phyloP scores from a whole-genome alignment of 225 moss, liverwort and hornwort species.

The Anthoceros angustus region DNA sequence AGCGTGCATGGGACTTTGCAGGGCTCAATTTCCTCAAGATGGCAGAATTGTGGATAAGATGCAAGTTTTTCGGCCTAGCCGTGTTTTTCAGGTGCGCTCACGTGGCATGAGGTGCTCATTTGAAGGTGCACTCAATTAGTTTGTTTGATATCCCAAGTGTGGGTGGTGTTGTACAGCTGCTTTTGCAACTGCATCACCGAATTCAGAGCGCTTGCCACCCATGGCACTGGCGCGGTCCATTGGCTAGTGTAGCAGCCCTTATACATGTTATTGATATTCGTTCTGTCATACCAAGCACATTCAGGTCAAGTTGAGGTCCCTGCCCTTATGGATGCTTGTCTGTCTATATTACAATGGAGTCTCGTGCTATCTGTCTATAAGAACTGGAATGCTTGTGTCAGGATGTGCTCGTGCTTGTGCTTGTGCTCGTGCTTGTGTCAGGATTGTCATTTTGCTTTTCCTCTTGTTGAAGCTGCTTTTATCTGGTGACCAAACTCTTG shows the following conservation, averaged over 20 bases:
- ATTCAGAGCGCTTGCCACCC: conserved; percentile 51
- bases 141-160: not conserved
- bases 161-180: conserved; percentile 30
- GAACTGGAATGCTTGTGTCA: too few relatives aligned
- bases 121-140: not conserved
- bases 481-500: not conserved
- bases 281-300: conserved; percentile 61
- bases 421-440: too few relatives aligned
- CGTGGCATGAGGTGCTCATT: not conserved
- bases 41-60: conserved; percentile 73
- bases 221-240: conserved; percentile 63
- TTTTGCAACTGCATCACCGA: conserved; percentile 67
- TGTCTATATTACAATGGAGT: too few relatives aligned
- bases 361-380: too few relatives aligned
- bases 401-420: too few relatives aligned
- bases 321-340: too few relatives aligned
- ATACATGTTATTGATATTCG: conserved; percentile 58
- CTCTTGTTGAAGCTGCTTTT: not conserved
- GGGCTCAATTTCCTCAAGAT: conserved; percentile 51
- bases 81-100: conserved; percentile 57
- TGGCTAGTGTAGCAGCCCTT: conserved; percentile 54
- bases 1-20: conserved; percentile 15
- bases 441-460: too few relatives aligned
- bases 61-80: conserved; percentile 83
- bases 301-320: conserved; percentile 24